Percentiles rank a stretch among this genome's conserved stretches.
These are phyloP conservation scores for Trichoderma oligosporum DNA, from an alignment of 2,329 filamentous ascomycete genomes.

Conservation along the genomic window DNA sequence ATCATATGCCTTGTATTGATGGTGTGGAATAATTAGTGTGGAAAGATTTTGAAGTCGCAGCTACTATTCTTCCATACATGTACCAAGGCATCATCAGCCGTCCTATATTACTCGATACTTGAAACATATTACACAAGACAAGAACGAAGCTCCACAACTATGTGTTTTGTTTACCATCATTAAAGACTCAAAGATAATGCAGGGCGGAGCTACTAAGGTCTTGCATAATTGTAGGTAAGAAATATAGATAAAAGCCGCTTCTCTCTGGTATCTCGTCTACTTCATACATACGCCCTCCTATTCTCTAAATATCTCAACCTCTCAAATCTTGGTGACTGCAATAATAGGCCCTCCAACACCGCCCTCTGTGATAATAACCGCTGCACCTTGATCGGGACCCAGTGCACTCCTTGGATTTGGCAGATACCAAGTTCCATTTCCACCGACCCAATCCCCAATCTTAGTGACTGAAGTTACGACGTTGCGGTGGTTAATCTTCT, in stretches of 20 bases:
- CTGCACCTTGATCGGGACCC: constrained; percentile 4
- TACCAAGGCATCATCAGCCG: too few relatives aligned
- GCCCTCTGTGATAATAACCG: constrained; percentile 7
- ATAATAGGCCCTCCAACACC: constrained; percentile 9
- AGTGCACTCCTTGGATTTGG: neutral
- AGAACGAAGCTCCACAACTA: neutral
- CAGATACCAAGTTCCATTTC: constrained; percentile 6
- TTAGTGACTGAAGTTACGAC: constrained; percentile 4
- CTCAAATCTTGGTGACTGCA: constrained; percentile 9
- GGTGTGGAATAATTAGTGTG: too few relatives aligned
- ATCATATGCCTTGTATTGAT: too few relatives aligned
- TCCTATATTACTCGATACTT: too few relatives aligned
- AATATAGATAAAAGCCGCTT: constrained; percentile 1
- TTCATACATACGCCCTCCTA: neutral
- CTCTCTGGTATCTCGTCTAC: constrained; percentile 6
- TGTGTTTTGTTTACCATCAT: too few relatives aligned
- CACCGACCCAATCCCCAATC: constrained; percentile 9
- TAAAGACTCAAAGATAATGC: neutral
- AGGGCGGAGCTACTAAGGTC: neutral
- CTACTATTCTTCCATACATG: too few relatives aligned
- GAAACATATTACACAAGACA: too few relatives aligned
- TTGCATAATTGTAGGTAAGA: neutral
- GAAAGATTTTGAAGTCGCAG: too few relatives aligned
- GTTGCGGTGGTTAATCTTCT: constrained; percentile 16
- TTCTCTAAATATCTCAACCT: neutral